These are phyloP conservation scores for Ascocoryne sarcoides DNA, from an alignment of 2,329 filamentous ascomycete species.

Conservation along the genomic window DNA sequence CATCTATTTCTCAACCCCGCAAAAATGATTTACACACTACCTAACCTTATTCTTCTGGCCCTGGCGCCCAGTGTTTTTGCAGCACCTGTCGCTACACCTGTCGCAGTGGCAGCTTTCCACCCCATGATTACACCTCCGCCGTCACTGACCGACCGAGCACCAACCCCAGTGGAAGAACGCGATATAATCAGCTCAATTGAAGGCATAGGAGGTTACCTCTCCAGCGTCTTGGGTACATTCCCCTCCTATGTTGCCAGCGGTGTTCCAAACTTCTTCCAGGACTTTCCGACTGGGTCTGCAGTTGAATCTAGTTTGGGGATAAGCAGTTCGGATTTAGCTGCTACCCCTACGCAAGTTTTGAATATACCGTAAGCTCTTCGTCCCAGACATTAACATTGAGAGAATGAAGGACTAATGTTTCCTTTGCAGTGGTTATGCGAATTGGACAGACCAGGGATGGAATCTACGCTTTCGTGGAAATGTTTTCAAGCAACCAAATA, in stretches of 20 bases:
- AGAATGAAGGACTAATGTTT: constrained; percentile 6
- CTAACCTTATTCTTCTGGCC: neutral
- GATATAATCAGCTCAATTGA: constrained; percentile 39
- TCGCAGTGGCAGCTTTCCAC: constrained; percentile 24
- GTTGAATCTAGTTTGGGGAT: constrained; percentile 56
- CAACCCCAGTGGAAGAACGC: constrained; percentile 33
- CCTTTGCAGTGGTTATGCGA: constrained; percentile 53
- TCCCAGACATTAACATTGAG: neutral
- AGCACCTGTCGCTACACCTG: constrained; percentile 18
- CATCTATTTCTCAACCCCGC: too few species aligned
- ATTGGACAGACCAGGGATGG: constrained; percentile 72
- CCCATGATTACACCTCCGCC: constrained; percentile 41
- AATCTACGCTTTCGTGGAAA: constrained; percentile 70
- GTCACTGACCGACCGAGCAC: constrained; percentile 30
- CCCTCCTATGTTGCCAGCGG: constrained; percentile 54
- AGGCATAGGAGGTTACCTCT: constrained; percentile 41
- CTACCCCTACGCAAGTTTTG: constrained; percentile 59
- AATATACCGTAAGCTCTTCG: constrained; percentile 52
- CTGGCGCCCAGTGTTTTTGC: neutral
- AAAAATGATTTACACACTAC: neutral
- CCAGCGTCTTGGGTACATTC: constrained; percentile 44
- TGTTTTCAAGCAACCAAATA: constrained; percentile 71
- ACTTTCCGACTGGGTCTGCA: constrained; percentile 51
- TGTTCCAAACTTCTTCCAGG: constrained; percentile 59
- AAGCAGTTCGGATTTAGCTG: constrained; percentile 46